Conservation (phyloP, 371 early-diverging fungal genomes). For the Lichtheimia corymbifera region DNA sequence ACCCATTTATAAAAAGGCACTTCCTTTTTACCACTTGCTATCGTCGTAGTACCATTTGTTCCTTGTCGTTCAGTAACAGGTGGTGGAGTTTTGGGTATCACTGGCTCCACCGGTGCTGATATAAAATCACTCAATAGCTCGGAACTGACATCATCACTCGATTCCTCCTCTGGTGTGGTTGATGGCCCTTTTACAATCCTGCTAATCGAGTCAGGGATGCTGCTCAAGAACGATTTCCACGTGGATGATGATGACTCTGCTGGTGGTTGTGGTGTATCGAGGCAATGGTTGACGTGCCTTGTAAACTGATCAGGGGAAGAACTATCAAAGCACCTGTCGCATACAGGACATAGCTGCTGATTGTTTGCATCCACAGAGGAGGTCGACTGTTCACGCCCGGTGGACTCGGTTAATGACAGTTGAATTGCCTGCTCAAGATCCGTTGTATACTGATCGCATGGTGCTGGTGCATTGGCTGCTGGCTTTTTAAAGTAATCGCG, state of each 20-base stretch:
- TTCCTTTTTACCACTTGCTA: neutral
- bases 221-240: no score
- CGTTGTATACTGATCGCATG: neutral
- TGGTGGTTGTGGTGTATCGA: neutral
- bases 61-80: neutral
- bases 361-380: neutral
- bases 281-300: conserved; percentile 1
- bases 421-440: conserved; percentile 6
- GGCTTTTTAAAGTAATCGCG: no score
- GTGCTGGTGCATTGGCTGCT: no score
- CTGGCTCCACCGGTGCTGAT: neutral
- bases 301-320: neutral
- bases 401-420: neutral
- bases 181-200: no score
- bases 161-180: no score
- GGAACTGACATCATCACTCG: no score
- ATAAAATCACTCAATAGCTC: no score
- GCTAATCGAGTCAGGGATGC: no score
- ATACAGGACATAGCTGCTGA: neutral
- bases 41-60: neutral
- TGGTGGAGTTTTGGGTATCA: neutral
- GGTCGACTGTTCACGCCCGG: neutral
- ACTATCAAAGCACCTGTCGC: neutral
- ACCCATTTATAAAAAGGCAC: conserved; percentile 10
- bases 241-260: neutral